Evolutionary conservation across 768 basidiomycete genomes (phyloP).

Genomic region (Termitomyces sp.): DNA sequence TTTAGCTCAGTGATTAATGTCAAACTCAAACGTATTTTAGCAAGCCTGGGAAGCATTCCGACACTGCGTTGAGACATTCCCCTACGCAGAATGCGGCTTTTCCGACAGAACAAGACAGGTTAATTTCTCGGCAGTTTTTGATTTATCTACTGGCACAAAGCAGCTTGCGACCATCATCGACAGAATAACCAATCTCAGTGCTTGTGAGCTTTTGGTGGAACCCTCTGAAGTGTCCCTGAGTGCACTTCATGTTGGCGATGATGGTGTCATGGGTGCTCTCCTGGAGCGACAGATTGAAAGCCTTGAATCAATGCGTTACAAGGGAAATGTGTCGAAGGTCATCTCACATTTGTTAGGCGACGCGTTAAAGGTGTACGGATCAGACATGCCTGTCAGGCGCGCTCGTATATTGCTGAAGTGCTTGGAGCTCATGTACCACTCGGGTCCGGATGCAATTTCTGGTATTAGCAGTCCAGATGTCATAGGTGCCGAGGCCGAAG

Average conservation of each 20-base stretch:
- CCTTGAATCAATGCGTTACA: conserved; percentile 54
- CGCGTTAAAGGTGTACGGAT: conserved; percentile 45
- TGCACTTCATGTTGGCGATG: conserved; percentile 17
- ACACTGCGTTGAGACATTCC: conserved; percentile 50
- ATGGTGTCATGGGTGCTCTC: conserved; percentile 45
- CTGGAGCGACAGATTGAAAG: conserved; percentile 59
- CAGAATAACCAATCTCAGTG: conserved; percentile 60
- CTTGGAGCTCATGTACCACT: conserved; percentile 51
- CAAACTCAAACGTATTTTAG: conserved; percentile 30
- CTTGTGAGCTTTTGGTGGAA: conserved; percentile 61
- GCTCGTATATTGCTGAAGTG: conserved; percentile 52
- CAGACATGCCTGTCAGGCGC: conserved; percentile 52
- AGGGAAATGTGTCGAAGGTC: conserved; percentile 46
- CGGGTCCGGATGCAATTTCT: conserved; percentile 18
- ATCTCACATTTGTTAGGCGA: conserved; percentile 44
- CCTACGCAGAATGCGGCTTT: conserved; percentile 43
- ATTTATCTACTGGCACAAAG: conserved; percentile 37
- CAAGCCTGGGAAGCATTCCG: conserved; percentile 57
- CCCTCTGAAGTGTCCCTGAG: conserved; percentile 48
- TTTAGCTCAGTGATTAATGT: not conserved
- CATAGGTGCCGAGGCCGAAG: conserved; percentile 39
- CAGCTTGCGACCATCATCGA: conserved; percentile 63
- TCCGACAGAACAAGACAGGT: conserved; percentile 25
- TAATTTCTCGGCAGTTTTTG: conserved; percentile 33
- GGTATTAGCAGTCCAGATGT: conserved; percentile 28